Conservation (phyloP, 2,329 filamentous ascomycete species). For the Monosporascus sp. region DNA sequence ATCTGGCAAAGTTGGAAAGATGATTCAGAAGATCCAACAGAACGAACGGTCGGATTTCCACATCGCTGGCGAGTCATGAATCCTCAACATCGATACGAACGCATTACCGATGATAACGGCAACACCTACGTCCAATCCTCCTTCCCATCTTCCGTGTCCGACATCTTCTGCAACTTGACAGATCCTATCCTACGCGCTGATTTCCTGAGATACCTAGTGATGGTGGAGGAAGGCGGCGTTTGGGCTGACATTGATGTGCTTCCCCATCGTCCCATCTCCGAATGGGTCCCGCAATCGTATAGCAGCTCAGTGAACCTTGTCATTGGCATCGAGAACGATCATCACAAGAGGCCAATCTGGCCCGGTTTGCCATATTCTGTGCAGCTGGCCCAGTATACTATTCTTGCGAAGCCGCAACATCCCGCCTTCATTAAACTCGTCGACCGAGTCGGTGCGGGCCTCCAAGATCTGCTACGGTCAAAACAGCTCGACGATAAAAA, state of each 20-base stretch:
- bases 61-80: too few relatives aligned
- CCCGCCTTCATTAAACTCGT: constrained; percentile 62
- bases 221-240: constrained; percentile 65
- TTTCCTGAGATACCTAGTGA: constrained; percentile 56
- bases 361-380: constrained; percentile 63
- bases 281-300: constrained; percentile 61
- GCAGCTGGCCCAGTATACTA: constrained; percentile 73
- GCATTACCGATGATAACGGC: constrained; percentile 16
- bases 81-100: too few relatives aligned
- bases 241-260: constrained; percentile 65
- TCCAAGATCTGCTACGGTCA: constrained; percentile 14
- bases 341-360: constrained; percentile 26
- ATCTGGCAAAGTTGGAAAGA: too few relatives aligned
- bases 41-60: too few relatives aligned
- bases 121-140: constrained; percentile 48
- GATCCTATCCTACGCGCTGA: constrained; percentile 51
- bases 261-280: constrained; percentile 57
- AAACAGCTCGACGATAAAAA: constrained; percentile 5
- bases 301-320: constrained; percentile 59
- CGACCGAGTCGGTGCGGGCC: constrained; percentile 49
- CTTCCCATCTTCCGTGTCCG: constrained; percentile 54
- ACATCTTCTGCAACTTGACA: constrained; percentile 42
- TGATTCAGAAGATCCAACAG: too few relatives aligned
- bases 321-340: constrained; percentile 66
- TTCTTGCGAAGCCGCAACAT: constrained; percentile 67